Base-by-base conservation (phyloP, 169 alveolate species). In the Plasmodium gonderi region DNA sequence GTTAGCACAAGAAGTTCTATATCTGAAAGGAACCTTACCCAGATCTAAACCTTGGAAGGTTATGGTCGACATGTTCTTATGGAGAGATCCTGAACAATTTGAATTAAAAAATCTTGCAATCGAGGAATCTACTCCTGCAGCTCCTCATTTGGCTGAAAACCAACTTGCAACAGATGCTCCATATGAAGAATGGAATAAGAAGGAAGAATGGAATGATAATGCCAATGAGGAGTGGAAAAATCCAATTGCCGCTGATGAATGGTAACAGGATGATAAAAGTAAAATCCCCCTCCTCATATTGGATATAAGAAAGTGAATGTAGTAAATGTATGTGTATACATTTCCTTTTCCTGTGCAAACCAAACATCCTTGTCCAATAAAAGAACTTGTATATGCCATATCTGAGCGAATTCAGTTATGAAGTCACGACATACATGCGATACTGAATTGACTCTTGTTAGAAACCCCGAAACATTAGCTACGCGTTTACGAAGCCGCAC, bases 1-100 rank as follows among this genome's bases (percentile, higher is more conserved):
- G 80, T 96, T 99, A 95, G 99, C 99, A 11, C 98, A 99, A 92
- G 99, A 99, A 96, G 99, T 99, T 44, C 95, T 97, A 94, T 97
- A 97, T 95, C 98, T 99, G 65, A 98, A 99, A 85, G 99, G 99
- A 67, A 97, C 96, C 77, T 77, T 98, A 77, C 92, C 95, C 26
- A 92, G 98, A 90, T 94, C 92, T 69, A 96, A 96, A 54, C 98
- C 96, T 45, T 98, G 99, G 99, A 98, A 97, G 64, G 98, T 97
- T 17, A 97, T 98, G 97, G 99, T 98, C 42, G 99, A 97, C 94
- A 97, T 98, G 92, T 98, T 98, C 97, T 97, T 97, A 97, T 97
- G 98, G 98, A 95, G 98, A 95, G 98, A 97, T 92, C 97, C 98
- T 31, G 99, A 96, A 89, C 98, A 97, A 91, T 96, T 97, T 90